Evolutionary conservation across 164 flowering plant genomes (phyloP), one percentile per base, ranked within the genome.

Genomic region (Aristolochia californica): DNA sequence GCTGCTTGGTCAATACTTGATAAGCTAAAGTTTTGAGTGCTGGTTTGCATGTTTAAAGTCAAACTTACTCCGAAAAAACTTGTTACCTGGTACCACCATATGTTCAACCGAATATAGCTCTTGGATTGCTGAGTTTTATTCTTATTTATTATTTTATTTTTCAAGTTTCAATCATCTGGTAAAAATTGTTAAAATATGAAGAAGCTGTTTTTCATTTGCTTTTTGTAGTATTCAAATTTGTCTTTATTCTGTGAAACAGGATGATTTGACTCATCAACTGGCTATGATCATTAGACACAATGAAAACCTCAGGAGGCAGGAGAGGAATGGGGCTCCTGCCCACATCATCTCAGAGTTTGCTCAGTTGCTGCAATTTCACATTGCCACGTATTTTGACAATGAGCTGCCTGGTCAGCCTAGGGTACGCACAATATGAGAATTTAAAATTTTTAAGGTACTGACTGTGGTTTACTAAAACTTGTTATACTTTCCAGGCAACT

Each of bases 361-460:
- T 7, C 97, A 90, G 68, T 68, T 94, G 65, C 66, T 94, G 75
- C 99, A 94, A 81, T 94, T 94, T 56, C 99, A 94, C 54, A 74
- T 94, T 48, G 97, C 99, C 18, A 94, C 97, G 45, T 94, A 94
- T 72, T 94, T 94, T 72, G 99, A 94, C 56, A 94, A 94, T 72
- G 99, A 94, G 75, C 81, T 94, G 57, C 99, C 97, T 17, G 99
- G 99, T 45, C 94, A 84, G 68, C 99, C 99, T 49, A 79, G 99
- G 87, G 99, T 93, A 80, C 58, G 67, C 26, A 0, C 64, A 45
- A 16, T 8, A 13, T 11, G 13, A n/a, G 9, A 13, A 20, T 7
- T 2, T 12, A 49, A 20, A 49, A 24, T 24, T 20, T 18, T 18
- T 5, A 4, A 49, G 21, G 9, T 23, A 49, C 20, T 49, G 53